Evolutionary conservation across 2,329 filamentous ascomycete species (phyloP), one percentile per base, ranked within the genome.

Genomic region (Fusarium duplospermum): DNA sequence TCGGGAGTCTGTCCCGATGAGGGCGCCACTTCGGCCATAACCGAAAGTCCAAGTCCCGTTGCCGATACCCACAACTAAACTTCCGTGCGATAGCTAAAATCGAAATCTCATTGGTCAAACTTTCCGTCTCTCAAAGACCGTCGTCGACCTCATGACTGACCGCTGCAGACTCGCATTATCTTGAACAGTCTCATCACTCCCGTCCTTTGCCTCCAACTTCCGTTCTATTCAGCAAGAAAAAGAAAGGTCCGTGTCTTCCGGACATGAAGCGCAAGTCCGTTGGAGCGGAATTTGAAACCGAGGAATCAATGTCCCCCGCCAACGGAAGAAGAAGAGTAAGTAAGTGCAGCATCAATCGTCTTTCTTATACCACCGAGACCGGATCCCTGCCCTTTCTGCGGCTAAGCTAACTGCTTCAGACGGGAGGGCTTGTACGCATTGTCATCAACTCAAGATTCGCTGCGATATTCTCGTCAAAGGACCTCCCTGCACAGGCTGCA

Each of bases 401-500:
- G 42, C 52, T 29, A 27, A 58, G 27, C 62, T 50, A 52, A 66
- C 64, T 35, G 52, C 11, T 5, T 13, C 57, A 83, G 81, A 82
- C 24, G 81, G 81, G 52, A 76, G 79, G 66, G 87, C 87, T 35
- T 88, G 86, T 68, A 78, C 86, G 40, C 81, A 83, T 69, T 88
- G 86, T 62, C 86, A 88, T 76, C 84, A 83, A 58, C 84, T 86
- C 66, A 88, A 88, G 76, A 84, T 88, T 54, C 84, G 85, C 66
- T 88, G 86, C 70, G 87, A 88, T 78, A 84, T 87, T 45, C 82
- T 86, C 66, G 72, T 81, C n/a, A 84, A 85, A 22, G 86, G 86
- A 16, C 71, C 83, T 1, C 86, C 86, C 0, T 88, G 86, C 71
- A 84, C 86, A 61, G 87, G 87, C 68, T 88, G 86, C 67, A 80